phyloP scores from a whole-genome alignment of 2,329 filamentous ascomycete species.

The Fusarium goolgardi region DNA sequence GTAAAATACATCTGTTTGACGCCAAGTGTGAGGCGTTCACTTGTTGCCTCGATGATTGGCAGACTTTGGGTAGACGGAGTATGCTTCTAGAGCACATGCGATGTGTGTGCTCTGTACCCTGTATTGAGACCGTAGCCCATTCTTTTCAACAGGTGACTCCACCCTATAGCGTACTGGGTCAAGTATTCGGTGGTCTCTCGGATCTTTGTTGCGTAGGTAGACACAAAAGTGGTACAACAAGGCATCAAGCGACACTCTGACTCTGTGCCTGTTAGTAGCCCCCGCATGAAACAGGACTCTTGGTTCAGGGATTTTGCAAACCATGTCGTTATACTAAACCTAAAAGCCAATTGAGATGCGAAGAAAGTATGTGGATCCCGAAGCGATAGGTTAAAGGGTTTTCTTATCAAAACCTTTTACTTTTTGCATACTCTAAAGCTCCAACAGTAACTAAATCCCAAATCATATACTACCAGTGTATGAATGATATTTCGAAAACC shows the following conservation, averaged over 20 bases:
- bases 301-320: slow-evolving; percentile 26
- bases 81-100: neutral
- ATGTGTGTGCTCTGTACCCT: neutral
- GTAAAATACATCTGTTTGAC: neutral
- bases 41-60: neutral
- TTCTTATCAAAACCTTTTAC: neutral
- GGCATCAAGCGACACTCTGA: slow-evolving; percentile 12
- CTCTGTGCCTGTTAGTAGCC: slow-evolving; percentile 15
- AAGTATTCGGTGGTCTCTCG: slow-evolving; percentile 1
- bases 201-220: slow-evolving; percentile 3
- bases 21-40: neutral
- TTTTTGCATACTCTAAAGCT: neutral
- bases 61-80: neutral
- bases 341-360: slow-evolving; percentile 24
- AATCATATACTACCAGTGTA: neutral
- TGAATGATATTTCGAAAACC: neutral
- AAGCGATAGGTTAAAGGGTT: neutral
- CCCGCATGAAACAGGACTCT: slow-evolving; percentile 37
- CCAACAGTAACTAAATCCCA: neutral
- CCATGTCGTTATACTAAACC: slow-evolving; percentile 26
- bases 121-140: neutral
- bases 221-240: neutral
- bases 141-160: neutral
- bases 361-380: neutral
- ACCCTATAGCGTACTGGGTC: neutral